Evolutionary conservation across 495 filamentous ascomycete species (phyloP), one percentile per base, ranked within the genome.

Genomic region (Xylaria telfairii): DNA sequence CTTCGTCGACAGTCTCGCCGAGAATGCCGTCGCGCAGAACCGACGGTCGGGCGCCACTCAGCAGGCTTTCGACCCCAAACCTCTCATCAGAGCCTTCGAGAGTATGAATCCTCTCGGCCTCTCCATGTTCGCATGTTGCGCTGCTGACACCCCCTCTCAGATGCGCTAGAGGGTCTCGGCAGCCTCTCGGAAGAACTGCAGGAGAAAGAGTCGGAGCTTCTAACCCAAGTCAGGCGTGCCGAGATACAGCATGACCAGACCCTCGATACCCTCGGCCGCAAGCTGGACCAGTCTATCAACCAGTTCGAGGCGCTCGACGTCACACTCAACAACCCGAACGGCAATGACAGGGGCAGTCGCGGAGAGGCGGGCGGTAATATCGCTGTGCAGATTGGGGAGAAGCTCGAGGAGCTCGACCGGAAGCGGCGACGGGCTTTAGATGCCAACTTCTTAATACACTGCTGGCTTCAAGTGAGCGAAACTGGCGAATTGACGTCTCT

Each of bases 21-120:
- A 98, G 66, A 91, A 84, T 63, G 91, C 94, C 41, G 85, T 92
- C 42, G 90, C 94, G 41, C 77, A 82, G 17, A 90, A 87, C 73
- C 93, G 95, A 66, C 91, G 92, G 60, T 97, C 94, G 21, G 89
- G 83, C 67, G 84, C 84, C 15, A 73, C 88, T 44, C 89, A 88
- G 67, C 88, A 91, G 78, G 90, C 92, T 59, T 99, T 99, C 77
- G 96, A 99, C 77, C 96, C 96, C 1, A 98, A 99, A 81, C 96
- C 96, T 6, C 86, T 98, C 75, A 98, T 99, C 72, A 90, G 96
- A 49, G 94, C 93, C 19, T 98, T 99, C 75, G 96, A 99, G 81
- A 88, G 92, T 86, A 90, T 71, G 81, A 44, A 17, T 6, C 49
- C 54, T 41, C 24, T 19, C 21, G 26, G 5, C 17, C 17, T 28